A percentile compares a stretch with the other conserved stretches of the same genome.
Evolutionary conservation across 208 protist species (phyloP).

Genomic region (Naegleria gruberi): DNA sequence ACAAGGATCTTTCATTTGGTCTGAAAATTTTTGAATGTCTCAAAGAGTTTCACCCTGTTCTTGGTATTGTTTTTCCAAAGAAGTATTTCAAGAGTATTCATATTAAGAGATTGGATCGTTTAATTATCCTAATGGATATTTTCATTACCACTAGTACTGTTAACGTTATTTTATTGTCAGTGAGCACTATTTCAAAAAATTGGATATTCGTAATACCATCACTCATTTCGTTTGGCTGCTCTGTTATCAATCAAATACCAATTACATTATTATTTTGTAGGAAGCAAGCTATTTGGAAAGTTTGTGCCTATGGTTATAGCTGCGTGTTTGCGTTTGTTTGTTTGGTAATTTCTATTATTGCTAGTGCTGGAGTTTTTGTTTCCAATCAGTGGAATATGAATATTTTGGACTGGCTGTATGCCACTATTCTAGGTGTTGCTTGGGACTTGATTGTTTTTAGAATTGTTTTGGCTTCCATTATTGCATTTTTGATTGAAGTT

Average conservation of each 20-base stretch:
- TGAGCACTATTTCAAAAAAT: background rate
- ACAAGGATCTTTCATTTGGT: background rate
- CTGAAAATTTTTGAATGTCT: background rate
- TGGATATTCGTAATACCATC: background rate
- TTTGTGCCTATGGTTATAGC: background rate
- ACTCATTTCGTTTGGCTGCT: background rate
- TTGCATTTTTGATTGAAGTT: background rate
- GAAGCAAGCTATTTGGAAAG: background rate
- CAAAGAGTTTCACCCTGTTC: background rate
- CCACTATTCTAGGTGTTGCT: background rate
- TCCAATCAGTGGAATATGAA: background rate
- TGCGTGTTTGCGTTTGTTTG: background rate
- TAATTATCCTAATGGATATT: background rate
- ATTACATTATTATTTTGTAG: background rate
- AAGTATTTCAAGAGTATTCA: background rate
- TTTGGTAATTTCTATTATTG: background rate
- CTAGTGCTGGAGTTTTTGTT: background rate
- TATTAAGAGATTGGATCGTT: background rate
- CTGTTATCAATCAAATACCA: background rate
- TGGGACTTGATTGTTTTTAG: background rate
- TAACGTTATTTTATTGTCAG: background rate
- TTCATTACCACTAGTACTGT: background rate
- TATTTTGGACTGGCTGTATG: background rate
- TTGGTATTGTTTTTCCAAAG: background rate
- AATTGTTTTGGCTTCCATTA: background rate